Percentiles rank a stretch among this genome's conserved stretches.
Conservation (phyloP, 257 asterid species). For the Primulina tabacum region DNA sequence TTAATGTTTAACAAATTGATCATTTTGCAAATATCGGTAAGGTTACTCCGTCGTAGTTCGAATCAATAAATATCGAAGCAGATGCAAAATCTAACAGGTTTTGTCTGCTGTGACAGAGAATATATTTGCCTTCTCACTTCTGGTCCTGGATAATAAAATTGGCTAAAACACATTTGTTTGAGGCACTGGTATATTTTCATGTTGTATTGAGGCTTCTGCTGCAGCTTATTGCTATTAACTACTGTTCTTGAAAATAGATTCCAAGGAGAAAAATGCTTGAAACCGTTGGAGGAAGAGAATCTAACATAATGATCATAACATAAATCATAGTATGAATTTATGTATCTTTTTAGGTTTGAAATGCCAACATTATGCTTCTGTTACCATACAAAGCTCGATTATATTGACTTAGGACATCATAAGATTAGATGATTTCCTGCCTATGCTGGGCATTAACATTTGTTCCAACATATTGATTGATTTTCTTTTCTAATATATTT, state of each 20-base stretch:
- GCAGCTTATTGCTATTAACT: background rate
- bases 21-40: background rate
- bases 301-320: background rate
- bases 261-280: background rate
- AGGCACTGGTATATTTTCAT: background rate
- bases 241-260: background rate
- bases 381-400: conserved; percentile 7
- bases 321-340: conserved; percentile 1
- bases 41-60: background rate
- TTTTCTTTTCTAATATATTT: conserved; percentile 14
- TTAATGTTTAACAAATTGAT: no score
- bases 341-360: conserved; percentile 12
- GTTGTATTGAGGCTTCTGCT: conserved; percentile 5
- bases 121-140: no score
- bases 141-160: no score
- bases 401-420: background rate
- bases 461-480: conserved; percentile 9
- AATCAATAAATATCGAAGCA: no score
- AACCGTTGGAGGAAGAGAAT: background rate
- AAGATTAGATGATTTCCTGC: background rate
- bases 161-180: background rate
- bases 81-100: no score
- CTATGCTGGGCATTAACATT: conserved; percentile 11
- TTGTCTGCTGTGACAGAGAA: no score
- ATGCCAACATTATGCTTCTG: conserved; percentile 11